Evolutionary conservation across 768 basidiomycete species (phyloP).

Genomic region (Podaxis sp.): DNA sequence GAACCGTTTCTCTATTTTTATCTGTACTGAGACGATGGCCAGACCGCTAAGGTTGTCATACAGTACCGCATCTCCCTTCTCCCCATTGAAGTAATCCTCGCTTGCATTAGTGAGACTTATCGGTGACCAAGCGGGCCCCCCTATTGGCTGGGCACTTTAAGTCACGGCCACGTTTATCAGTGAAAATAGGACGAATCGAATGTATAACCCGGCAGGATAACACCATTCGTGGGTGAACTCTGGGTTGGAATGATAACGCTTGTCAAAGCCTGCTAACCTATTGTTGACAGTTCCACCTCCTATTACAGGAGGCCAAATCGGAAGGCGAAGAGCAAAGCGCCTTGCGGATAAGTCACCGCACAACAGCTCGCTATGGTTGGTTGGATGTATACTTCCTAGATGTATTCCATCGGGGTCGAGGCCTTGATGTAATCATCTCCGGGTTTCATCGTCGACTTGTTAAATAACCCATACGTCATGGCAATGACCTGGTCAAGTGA

Average conservation of each 20-base stretch:
- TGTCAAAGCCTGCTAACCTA: background rate
- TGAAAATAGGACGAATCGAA: background rate
- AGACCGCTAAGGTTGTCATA: no score
- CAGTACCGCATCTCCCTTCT: no score
- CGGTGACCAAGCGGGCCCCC: no score
- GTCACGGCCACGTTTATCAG: background rate
- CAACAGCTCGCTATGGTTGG: no score
- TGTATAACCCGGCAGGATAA: background rate
- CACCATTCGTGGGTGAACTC: background rate
- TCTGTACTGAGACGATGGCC: no score
- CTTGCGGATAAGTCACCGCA: background rate
- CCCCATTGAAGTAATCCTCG: no score
- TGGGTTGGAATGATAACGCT: background rate
- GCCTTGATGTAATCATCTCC: conserved; percentile 48
- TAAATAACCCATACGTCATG: conserved; percentile 8
- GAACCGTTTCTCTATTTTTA: no score
- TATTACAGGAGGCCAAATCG: background rate
- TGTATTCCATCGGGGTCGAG: conserved; percentile 31
- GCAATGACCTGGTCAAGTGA: background rate
- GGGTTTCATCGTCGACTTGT: background rate
- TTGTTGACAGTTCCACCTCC: background rate
- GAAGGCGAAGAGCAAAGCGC: background rate
- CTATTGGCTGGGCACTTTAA: background rate
- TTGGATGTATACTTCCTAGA: background rate
- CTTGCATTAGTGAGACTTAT: no score